These are phyloP conservation scores for Prunella vulgaris DNA, from an alignment of 257 asterid species.

Conservation along the genomic window DNA sequence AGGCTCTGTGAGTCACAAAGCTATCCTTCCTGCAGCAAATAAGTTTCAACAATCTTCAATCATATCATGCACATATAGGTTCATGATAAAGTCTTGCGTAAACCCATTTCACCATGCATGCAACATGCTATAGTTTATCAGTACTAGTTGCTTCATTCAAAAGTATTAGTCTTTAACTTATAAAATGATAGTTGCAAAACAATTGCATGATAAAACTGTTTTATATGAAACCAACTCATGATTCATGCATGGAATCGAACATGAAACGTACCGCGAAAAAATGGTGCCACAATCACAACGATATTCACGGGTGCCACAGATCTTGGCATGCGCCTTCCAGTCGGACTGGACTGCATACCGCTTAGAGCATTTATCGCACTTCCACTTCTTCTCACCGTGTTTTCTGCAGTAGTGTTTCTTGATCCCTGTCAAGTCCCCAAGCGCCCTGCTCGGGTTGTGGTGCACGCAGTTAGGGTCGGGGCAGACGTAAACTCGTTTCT, in stretches of 20 bases:
- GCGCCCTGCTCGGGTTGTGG: slow-evolving; percentile 80
- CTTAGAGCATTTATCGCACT: slow-evolving; percentile 84
- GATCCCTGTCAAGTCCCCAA: slow-evolving; percentile 89
- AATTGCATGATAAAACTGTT: too few relatives aligned
- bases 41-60: background rate
- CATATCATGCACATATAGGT: background rate
- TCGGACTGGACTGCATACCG: slow-evolving; percentile 88
- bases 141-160: too few relatives aligned
- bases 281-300: slow-evolving; percentile 88
- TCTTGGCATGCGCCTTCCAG: slow-evolving; percentile 92
- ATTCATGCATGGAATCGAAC: background rate
- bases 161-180: too few relatives aligned
- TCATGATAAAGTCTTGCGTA: too few relatives aligned
- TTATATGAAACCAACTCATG: too few relatives aligned
- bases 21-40: slow-evolving; percentile 54
- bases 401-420: slow-evolving; percentile 86
- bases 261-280: slow-evolving; percentile 58
- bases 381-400: slow-evolving; percentile 98
- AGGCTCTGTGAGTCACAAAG: slow-evolving; percentile 62
- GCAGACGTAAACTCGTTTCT: slow-evolving; percentile 83
- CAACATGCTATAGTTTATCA: too few relatives aligned
- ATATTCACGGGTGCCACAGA: slow-evolving; percentile 92
- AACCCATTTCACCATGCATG: too few relatives aligned
- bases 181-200: too few relatives aligned
- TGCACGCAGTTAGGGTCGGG: slow-evolving; percentile 82